Evolutionary conservation across 495 filamentous ascomycete genomes (phyloP), one percentile per base, ranked within the genome.

Genomic region (Trichoderma asperelloides): DNA sequence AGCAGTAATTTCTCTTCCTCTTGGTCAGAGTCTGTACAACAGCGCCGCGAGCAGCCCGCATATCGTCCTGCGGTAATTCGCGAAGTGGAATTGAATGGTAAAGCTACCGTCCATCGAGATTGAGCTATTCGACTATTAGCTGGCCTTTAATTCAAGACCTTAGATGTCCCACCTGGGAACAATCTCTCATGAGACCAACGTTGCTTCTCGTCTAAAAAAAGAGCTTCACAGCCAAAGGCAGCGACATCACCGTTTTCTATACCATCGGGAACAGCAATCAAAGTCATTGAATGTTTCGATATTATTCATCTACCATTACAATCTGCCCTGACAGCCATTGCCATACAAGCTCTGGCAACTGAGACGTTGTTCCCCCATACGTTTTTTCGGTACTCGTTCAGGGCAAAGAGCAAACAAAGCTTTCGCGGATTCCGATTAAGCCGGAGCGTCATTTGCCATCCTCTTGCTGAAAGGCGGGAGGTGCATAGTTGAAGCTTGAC

Each of bases 401-500:
- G 73, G 79, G 80, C 80, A 78, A 71, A 83, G 73, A 83, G 63
- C 72, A 80, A 70, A 51, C n/a, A 37, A 7, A 4, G 15, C 43
- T 47, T 51, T 62, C 45, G 62, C n/a, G 75, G 89, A 88, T 87
- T 88, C 85, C 90, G 87, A 95, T 92, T 96, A 95, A 96, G 92
- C 92, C 91, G 92, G 92, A 94, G 92, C 90, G 82, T 81, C 86
- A 75, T 77, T 74, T 82, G 73, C 71, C 77, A 80, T 78, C 73
- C 74, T 86, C 85, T 87, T 87, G 80, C 86, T 84, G 90, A 94
- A 79, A 94, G 87, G 85, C 81, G 78, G 81, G 78, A 75, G 87
- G 85, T 87, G 88, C 87, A 83, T 95, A 88, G 91, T 88, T 83
- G 85, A 82, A 78, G 91, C 86, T 94, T 95, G 92, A 62, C 91